Conservation (phyloP, 106 monocot species). For the Hemerocallis citrina region DNA sequence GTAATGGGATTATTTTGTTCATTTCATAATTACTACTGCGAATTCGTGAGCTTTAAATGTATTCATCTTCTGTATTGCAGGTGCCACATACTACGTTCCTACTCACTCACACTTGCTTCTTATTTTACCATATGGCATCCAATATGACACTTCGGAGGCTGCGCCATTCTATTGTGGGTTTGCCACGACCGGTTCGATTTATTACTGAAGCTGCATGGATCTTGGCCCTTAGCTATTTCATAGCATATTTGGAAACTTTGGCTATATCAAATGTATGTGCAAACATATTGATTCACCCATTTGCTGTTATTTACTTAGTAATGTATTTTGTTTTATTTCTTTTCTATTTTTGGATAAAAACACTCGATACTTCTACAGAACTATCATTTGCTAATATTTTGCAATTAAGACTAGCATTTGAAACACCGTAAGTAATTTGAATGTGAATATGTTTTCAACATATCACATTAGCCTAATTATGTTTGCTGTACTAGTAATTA, state of each 20-base stretch:
- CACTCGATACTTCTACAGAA: background rate
- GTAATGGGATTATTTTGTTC: too few relatives aligned
- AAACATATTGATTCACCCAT: background rate
- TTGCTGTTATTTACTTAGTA: too few relatives aligned
- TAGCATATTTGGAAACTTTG: constrained; percentile 83
- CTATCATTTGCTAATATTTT: background rate
- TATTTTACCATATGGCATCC: constrained; percentile 75
- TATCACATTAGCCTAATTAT: too few relatives aligned
- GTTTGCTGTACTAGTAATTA: too few relatives aligned
- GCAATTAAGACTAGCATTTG: background rate
- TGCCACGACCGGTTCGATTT: constrained; percentile 41
- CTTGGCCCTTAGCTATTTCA: constrained; percentile 73
- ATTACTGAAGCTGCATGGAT: constrained; percentile 61
- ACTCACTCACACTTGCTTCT: constrained; percentile 71
- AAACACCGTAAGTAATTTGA: background rate
- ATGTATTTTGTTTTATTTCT: background rate
- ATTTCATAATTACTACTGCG: background rate
- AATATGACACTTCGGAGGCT: constrained; percentile 66
- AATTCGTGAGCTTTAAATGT: background rate
- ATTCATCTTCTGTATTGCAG: constrained; percentile 25
- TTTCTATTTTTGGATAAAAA: too few relatives aligned
- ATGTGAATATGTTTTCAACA: too few relatives aligned
- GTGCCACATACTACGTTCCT: constrained; percentile 88
- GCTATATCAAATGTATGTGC: constrained; percentile 83
- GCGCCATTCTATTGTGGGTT: constrained; percentile 46